Evolutionary conservation across 2,329 filamentous ascomycete species (phyloP).

Genomic region (Decorospora gaudefroyi): DNA sequence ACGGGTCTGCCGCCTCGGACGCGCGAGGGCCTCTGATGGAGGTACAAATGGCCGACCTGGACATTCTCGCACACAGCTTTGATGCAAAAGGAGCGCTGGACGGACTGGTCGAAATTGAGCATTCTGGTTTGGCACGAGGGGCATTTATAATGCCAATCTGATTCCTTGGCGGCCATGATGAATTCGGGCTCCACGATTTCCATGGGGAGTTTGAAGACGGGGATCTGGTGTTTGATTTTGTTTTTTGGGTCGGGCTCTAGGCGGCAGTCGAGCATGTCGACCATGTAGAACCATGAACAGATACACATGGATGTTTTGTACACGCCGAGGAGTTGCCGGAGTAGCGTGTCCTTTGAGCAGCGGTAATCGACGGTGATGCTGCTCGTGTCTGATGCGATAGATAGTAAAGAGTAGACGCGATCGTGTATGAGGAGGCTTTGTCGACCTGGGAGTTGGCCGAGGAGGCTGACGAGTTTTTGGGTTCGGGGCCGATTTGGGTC

Average conservation of each 20-base stretch:
- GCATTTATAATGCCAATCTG: too few species aligned
- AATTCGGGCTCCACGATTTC: too few species aligned
- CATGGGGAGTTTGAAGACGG: too few species aligned
- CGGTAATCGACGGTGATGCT: background rate
- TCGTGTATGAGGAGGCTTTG: background rate
- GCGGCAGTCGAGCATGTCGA: background rate
- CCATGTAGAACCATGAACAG: slow-evolving; percentile 1
- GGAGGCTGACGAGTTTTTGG: background rate
- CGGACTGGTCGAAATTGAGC: too few species aligned
- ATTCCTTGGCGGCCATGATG: too few species aligned
- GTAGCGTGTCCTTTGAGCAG: background rate
- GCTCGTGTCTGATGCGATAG: background rate
- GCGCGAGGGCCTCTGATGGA: too few species aligned
- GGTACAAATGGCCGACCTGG: too few species aligned
- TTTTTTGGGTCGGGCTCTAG: background rate
- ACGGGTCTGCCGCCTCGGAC: too few species aligned
- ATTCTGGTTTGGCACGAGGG: too few species aligned
- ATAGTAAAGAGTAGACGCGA: slow-evolving; percentile 1
- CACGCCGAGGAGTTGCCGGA: background rate
- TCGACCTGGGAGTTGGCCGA: background rate
- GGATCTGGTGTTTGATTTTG: too few species aligned
- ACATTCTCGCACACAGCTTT: too few species aligned
- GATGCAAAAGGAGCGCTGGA: too few species aligned
- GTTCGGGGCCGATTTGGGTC: background rate
- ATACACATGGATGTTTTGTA: slow-evolving; percentile 7